phyloP scores from a whole-genome alignment of 106 monocot genomes.

The Apostasia ramifera region DNA sequence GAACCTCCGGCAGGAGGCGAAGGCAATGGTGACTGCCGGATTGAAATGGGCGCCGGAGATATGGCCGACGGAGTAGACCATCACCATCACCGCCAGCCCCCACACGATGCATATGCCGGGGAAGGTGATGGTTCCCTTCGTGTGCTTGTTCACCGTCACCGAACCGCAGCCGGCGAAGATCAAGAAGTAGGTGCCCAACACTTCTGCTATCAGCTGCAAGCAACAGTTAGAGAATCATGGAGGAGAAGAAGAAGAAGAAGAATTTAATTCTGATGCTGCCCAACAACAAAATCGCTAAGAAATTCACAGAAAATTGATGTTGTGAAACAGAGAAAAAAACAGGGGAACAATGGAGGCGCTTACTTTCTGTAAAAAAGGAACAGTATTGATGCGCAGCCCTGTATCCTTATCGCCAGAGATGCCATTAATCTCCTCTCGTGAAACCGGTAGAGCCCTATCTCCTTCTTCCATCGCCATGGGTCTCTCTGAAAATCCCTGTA shows the following conservation, averaged over 20 bases:
- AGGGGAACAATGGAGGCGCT: not conserved
- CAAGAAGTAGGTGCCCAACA: conserved; percentile 76
- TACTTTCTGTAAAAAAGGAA: conserved; percentile 46
- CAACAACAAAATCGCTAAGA: not conserved
- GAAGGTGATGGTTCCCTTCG: conserved; percentile 46
- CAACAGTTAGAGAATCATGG: not conserved
- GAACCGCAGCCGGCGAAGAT: conserved; percentile 78
- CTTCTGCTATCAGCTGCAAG: conserved; percentile 62
- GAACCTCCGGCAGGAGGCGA: conserved; percentile 59
- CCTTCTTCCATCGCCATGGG: conserved; percentile 7
- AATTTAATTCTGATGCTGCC: not conserved
- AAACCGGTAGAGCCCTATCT: conserved; percentile 10
- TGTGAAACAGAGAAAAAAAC: not conserved
- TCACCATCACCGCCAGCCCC: conserved; percentile 78
- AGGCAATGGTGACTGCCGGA: conserved; percentile 83
- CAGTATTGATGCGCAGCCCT: not conserved
- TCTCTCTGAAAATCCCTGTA: conserved; percentile 9
- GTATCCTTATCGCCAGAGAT: not conserved
- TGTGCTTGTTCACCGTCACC: conserved; percentile 49
- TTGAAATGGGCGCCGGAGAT: conserved; percentile 94
- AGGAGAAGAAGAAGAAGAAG: not conserved
- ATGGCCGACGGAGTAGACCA: conserved; percentile 88
- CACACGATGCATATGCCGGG: conserved; percentile 74
- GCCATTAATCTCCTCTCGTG: not conserved
- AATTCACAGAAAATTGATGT: not conserved